Conservation (phyloP, 2,329 filamentous ascomycete genomes). For the Trichoderma polysporum region DNA sequence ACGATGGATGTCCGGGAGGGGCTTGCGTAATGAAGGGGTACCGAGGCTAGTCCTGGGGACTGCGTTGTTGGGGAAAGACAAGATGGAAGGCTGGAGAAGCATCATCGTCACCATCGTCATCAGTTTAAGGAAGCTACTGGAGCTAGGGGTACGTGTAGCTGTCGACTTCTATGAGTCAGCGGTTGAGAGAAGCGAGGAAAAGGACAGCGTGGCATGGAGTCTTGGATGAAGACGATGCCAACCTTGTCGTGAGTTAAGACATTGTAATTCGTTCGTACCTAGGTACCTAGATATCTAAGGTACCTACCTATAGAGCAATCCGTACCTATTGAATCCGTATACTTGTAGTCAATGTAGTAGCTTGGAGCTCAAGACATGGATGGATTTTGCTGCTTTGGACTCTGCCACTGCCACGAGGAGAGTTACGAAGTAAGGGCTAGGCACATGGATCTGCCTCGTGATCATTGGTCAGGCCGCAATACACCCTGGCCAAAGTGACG, state of each 20-base stretch:
- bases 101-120: not conserved
- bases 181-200: not conserved
- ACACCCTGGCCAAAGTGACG: not conserved
- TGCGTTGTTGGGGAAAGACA: not conserved
- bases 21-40: not conserved
- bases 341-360: too few species aligned
- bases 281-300: too few species aligned
- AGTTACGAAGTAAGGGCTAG: not conserved
- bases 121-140: not conserved
- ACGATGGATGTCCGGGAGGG: not conserved
- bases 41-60: not conserved
- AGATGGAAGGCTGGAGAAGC: not conserved
- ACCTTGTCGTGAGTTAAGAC: too few species aligned
- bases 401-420: too few species aligned
- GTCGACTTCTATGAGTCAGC: not conserved
- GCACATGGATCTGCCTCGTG: not conserved
- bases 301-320: too few species aligned
- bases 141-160: too few species aligned
- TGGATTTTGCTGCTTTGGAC: too few species aligned
- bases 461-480: not conserved
- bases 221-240: not conserved
- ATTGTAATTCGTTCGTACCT: too few species aligned
- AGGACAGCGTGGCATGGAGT: not conserved
- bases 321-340: too few species aligned
- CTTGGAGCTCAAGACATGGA: too few species aligned